Percentiles rank a stretch among this genome's conserved stretches.
These are phyloP conservation scores for Paraphoma sp. DNA, from an alignment of 2,329 filamentous ascomycete genomes.

Conservation along the genomic window DNA sequence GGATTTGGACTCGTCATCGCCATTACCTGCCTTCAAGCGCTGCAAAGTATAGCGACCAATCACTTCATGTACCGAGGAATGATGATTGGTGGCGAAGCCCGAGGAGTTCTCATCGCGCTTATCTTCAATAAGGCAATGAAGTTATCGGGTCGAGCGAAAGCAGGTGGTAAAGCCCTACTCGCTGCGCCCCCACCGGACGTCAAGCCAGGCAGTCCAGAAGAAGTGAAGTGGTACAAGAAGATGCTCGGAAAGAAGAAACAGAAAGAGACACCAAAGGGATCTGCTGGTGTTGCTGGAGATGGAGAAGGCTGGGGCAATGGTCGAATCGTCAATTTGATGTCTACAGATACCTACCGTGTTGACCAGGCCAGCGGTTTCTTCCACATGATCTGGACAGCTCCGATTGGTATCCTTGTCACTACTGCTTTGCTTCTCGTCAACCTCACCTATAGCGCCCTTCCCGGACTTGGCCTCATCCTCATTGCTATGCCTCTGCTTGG, in stretches of 20 bases:
- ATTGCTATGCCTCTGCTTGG: slow-evolving; percentile 80
- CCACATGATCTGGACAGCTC: slow-evolving; percentile 89
- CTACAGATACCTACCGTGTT: slow-evolving; percentile 90
- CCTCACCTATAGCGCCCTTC: slow-evolving; percentile 85
- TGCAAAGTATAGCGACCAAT: slow-evolving; percentile 81
- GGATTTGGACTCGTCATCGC: slow-evolving; percentile 86
- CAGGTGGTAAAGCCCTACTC: slow-evolving; percentile 68
- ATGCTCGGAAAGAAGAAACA: slow-evolving; percentile 48
- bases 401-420: slow-evolving; percentile 78
- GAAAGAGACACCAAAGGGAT: slow-evolving; percentile 47
- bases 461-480: slow-evolving; percentile 83
- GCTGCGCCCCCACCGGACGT: slow-evolving; percentile 51
- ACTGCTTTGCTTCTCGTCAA: slow-evolving; percentile 84
- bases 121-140: slow-evolving; percentile 95
- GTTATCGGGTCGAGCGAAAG: slow-evolving; percentile 85
- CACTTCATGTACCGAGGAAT: slow-evolving; percentile 94
- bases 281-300: slow-evolving; percentile 66
- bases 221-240: slow-evolving; percentile 60
- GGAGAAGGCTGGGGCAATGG: slow-evolving; percentile 91
- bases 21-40: slow-evolving; percentile 82
- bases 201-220: slow-evolving; percentile 56
- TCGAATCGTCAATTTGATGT: slow-evolving; percentile 91
- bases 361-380: slow-evolving; percentile 89
- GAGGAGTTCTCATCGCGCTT: slow-evolving; percentile 81
- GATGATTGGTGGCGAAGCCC: slow-evolving; percentile 84